These are phyloP conservation scores for Amesomyces nigricolor DNA, from an alignment of 2,329 filamentous ascomycete genomes.

Conservation along the genomic window DNA sequence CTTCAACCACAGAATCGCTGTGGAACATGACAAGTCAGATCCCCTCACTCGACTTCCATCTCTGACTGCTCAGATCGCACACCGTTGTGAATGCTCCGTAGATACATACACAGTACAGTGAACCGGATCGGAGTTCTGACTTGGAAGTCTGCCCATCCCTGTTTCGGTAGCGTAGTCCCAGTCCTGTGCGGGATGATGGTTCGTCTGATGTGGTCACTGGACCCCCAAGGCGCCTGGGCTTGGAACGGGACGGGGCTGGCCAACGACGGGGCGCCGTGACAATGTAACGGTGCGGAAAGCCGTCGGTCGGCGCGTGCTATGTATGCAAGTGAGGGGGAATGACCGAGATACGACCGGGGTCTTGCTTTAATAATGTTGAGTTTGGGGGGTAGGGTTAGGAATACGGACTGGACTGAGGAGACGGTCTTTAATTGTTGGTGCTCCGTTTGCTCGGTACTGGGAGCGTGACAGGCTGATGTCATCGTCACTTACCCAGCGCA, in stretches of 20 bases:
- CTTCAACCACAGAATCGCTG: background rate
- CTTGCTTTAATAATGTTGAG: background rate
- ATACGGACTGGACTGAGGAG: no score
- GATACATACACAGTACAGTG: no score
- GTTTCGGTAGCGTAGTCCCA: background rate
- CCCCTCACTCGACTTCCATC: background rate
- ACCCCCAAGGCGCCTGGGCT: background rate
- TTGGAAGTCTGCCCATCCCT: background rate
- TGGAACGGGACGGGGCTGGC: background rate
- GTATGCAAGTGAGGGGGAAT: background rate
- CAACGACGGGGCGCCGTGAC: background rate
- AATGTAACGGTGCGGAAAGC: slow-evolving; percentile 2
- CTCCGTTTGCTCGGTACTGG: no score
- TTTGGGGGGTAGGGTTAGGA: no score
- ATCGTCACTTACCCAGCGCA: no score
- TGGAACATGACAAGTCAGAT: background rate
- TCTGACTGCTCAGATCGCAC: background rate
- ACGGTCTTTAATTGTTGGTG: no score
- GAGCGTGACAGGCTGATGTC: no score
- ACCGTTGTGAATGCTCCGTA: no score
- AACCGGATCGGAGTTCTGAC: background rate
- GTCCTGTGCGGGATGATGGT: no score
- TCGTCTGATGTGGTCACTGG: background rate
- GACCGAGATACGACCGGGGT: slow-evolving; percentile 6
- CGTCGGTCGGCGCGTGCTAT: background rate